These are phyloP conservation scores for Aaosphaeria pasadenensis DNA, from an alignment of 2,329 filamentous ascomycete species.

Conservation along the genomic window DNA sequence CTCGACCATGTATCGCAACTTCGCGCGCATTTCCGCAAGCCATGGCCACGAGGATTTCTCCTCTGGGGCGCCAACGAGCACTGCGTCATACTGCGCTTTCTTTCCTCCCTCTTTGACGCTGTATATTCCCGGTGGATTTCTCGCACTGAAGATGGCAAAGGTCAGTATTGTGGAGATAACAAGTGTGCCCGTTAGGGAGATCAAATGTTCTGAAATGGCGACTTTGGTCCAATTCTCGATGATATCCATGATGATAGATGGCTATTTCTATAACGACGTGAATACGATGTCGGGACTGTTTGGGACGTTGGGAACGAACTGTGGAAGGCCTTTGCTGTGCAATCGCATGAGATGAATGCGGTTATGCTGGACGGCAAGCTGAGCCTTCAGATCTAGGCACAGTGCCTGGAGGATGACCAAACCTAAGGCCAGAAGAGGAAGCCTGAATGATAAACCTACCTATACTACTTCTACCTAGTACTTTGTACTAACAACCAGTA, in stretches of 20 bases:
- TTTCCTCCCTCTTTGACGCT: neutral
- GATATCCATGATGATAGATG: neutral
- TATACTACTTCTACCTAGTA: too few relatives aligned
- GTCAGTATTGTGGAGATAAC: neutral
- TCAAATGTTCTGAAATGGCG: neutral
- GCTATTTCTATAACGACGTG: too few relatives aligned
- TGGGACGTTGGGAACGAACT: too few relatives aligned
- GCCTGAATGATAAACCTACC: too few relatives aligned
- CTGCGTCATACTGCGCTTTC: neutral
- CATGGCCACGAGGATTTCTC: neutral
- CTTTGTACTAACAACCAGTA: too few relatives aligned
- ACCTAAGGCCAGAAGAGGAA: too few relatives aligned
- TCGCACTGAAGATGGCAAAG: neutral
- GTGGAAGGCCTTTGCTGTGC: too few relatives aligned
- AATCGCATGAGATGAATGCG: too few relatives aligned
- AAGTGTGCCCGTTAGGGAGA: neutral
- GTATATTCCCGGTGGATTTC: neutral
- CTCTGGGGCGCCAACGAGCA: conserved; percentile 1
- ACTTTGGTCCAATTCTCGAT: neutral
- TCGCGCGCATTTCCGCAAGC: conserved; percentile 1
- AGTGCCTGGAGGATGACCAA: too few relatives aligned
- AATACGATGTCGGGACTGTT: too few relatives aligned
- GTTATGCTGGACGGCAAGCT: too few relatives aligned
- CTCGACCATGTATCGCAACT: conserved; percentile 1
- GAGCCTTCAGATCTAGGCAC: too few relatives aligned